A percentile compares a stretch with the other conserved stretches of the same genome.
Evolutionary conservation across 2,329 filamentous ascomycete species (phyloP).

Genomic region (Fusarium falciforme): DNA sequence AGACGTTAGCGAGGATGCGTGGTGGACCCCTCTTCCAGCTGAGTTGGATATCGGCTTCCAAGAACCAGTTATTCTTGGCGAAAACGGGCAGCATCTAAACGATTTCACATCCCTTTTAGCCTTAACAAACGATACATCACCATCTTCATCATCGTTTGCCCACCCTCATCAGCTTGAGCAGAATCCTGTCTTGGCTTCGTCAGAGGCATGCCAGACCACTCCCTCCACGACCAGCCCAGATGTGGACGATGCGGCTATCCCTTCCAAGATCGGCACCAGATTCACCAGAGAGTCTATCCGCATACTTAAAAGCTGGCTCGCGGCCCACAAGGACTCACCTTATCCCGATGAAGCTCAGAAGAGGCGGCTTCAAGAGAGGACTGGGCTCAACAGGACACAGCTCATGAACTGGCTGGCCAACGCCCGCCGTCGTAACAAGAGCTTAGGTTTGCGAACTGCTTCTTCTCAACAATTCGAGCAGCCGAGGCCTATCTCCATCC

Average conservation of each 20-base stretch:
- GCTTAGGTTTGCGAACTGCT: slow-evolving; percentile 39
- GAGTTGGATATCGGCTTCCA: not conserved
- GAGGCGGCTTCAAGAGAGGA: slow-evolving; percentile 76
- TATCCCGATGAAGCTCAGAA: slow-evolving; percentile 89
- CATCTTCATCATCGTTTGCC: not conserved
- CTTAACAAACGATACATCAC: not conserved
- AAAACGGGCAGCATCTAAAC: not conserved
- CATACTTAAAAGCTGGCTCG: slow-evolving; percentile 68
- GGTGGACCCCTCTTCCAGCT: not conserved
- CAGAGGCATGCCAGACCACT: not conserved
- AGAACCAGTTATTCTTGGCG: not conserved
- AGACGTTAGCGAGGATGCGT: not conserved
- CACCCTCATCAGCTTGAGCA: not conserved
- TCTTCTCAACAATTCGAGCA: not conserved
- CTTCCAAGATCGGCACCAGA: slow-evolving; percentile 23
- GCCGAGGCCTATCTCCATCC: slow-evolving; percentile 65
- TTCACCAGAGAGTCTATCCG: slow-evolving; percentile 29
- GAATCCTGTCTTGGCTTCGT: not conserved
- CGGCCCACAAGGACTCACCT: slow-evolving; percentile 78
- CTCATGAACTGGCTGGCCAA: slow-evolving; percentile 92
- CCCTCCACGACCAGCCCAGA: not conserved
- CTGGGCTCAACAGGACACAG: slow-evolving; percentile 80
- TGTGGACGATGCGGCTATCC: not conserved
- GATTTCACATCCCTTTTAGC: not conserved
- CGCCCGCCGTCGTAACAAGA: slow-evolving; percentile 81